Evolutionary conservation across 2,329 filamentous ascomycete species (phyloP).

Genomic region (Penicillium sp.): DNA sequence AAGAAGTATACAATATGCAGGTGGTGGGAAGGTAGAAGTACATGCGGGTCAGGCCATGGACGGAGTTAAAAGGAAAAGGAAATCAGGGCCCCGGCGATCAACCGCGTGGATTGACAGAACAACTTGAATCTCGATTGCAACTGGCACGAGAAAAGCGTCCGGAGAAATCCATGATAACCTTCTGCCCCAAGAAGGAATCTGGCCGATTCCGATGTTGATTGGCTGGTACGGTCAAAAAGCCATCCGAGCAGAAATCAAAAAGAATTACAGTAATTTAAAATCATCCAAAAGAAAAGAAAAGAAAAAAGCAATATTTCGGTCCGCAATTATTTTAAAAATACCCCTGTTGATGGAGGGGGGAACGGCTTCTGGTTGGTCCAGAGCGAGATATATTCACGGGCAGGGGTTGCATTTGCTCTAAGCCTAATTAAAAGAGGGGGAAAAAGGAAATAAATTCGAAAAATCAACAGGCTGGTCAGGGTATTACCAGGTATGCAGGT

Average conservation of each 20-base stretch:
- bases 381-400: constrained; percentile 23
- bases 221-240: constrained; percentile 15
- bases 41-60: constrained; percentile 28
- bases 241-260: constrained; percentile 15
- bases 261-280: constrained; percentile 6
- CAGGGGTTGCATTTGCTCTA: constrained; percentile 26
- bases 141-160: constrained; percentile 22
- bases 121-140: constrained; percentile 23
- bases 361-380: constrained; percentile 27
- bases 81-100: constrained; percentile 17
- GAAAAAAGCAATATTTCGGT: constrained; percentile 1
- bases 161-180: constrained; percentile 26
- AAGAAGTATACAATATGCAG: constrained; percentile 21
- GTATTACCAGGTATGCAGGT: constrained; percentile 18
- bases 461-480: not conserved
- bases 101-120: constrained; percentile 21
- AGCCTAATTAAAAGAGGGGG: constrained; percentile 1
- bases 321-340: constrained; percentile 13
- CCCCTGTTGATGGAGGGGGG: constrained; percentile 24
- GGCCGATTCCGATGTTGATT: constrained; percentile 15
- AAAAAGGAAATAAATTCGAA: no score
- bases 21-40: constrained; percentile 13
- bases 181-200: constrained; percentile 16
- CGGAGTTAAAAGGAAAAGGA: constrained; percentile 28
- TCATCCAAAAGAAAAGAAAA: not conserved